A percentile compares a stretch with the other conserved stretches of the same genome.
Conservation (phyloP, 2,329 filamentous ascomycete species). For the Diplocarpon rosae region DNA sequence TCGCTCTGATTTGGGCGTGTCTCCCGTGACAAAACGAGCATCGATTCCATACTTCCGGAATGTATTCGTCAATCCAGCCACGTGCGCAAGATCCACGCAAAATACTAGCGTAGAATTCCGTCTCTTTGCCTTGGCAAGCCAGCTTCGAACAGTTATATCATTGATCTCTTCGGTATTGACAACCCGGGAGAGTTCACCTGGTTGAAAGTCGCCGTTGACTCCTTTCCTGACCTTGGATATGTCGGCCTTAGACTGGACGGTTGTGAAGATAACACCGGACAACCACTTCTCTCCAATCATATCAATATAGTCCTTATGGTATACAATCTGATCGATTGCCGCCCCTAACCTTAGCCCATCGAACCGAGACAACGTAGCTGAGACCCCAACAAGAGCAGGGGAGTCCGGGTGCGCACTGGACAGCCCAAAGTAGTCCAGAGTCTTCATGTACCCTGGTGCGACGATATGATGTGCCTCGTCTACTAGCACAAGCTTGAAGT, state of each 20-base stretch:
- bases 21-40: conserved; percentile 76
- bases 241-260: conserved; percentile 73
- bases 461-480: conserved; percentile 98
- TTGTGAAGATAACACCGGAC: conserved; percentile 86
- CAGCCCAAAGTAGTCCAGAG: conserved; percentile 70
- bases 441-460: conserved; percentile 64
- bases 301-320: conserved; percentile 74
- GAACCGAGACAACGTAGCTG: conserved; percentile 66
- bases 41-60: conserved; percentile 74
- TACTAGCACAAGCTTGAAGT: conserved; percentile 84
- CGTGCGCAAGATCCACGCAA: conserved; percentile 82
- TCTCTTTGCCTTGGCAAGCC: conserved; percentile 63
- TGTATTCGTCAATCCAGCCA: conserved; percentile 58
- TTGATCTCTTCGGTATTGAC: conserved; percentile 80
- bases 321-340: conserved; percentile 91
- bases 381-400: conserved; percentile 76
- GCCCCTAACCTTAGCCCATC: conserved; percentile 74
- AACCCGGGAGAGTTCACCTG: conserved; percentile 62
- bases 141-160: conserved; percentile 73
- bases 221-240: conserved; percentile 57
- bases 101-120: conserved; percentile 86
- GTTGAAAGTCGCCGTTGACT: conserved; percentile 66
- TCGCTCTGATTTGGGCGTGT: conserved; percentile 60
- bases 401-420: conserved; percentile 36
- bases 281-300: conserved; percentile 90